Base-by-base conservation (phyloP, 495 filamentous ascomycete genomes). In the Cladorrhinum samala region DNA sequence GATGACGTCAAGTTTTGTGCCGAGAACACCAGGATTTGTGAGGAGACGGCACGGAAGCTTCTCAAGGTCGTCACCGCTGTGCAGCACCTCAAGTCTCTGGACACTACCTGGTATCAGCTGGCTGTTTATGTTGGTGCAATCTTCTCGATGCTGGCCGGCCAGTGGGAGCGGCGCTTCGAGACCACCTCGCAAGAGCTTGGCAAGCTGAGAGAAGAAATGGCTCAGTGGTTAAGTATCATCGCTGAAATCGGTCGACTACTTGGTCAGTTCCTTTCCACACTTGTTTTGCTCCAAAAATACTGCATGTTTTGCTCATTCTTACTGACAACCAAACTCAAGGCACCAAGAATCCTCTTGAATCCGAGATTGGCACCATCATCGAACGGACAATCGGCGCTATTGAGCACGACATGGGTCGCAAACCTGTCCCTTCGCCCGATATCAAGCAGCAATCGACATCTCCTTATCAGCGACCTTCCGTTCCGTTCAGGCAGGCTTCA, bases 81-180 rank as follows among this genome's bases (percentile, higher is more conserved):
- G 21, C 76, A 79, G 44, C 77, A 79, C 61, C 66, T 76, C 42
- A 83, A 83, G 62, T 83, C 83, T 54, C 68, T 90, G n/a, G 88
- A 92, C 57, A 87, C 84, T 11, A 88, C 87, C n/a, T 91, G 86
- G 86, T 85, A 87, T 54, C 83, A 82, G 52, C 67, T 76, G 45
- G 81, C 85, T 0, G 76, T 87, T 18, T 89, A 88, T 61, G 73
- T 90, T 7, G 79, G 86, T 25, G 85, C 86, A 5, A 83, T 89
- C 42, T 83, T 87, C 49, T 88, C 86, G 2, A 82, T 78, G 3
- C 65, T 92, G 1, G 89, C 87, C 54, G 84, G 79, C 0, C 75
- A 84, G 49, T 87, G 78, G 74, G 78, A 89, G 55, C 75, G 84
- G 52, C 75, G 80, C 40, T 75, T 78, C 54, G 71, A 78, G n/a